These are phyloP conservation scores for Talaromyces adpressus DNA, from an alignment of 495 filamentous ascomycete species.

Conservation along the genomic window DNA sequence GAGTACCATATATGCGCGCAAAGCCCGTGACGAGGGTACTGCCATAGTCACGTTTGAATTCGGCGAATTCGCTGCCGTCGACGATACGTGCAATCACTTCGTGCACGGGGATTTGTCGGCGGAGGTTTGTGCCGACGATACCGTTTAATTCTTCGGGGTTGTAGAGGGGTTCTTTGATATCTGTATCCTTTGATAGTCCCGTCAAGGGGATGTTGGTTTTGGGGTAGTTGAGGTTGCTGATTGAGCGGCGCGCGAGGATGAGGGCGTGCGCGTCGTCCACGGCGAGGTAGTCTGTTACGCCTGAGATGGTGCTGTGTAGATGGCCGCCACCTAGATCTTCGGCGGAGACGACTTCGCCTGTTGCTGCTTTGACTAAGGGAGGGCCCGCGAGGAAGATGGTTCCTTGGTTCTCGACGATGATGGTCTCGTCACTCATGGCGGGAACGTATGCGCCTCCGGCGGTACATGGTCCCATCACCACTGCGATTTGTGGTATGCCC, in stretches of 20 bases:
- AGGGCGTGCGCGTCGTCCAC: slow-evolving; percentile 92
- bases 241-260: slow-evolving; percentile 73
- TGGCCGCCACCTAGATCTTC: slow-evolving; percentile 93
- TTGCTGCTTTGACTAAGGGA: slow-evolving; percentile 93
- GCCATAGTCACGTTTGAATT: slow-evolving; percentile 94
- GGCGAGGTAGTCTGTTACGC: slow-evolving; percentile 95
- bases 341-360: slow-evolving; percentile 85
- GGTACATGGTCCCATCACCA: slow-evolving; percentile 97
- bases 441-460: slow-evolving; percentile 96
- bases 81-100: slow-evolving; percentile 94
- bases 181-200: slow-evolving; percentile 16
- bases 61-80: slow-evolving; percentile 81
- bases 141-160: slow-evolving; percentile 75
- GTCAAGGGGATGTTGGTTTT: slow-evolving; percentile 22
- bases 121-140: slow-evolving; percentile 82
- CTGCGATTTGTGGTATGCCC: slow-evolving; percentile 87
- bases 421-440: slow-evolving; percentile 94
- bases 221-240: slow-evolving; percentile 86
- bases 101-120: slow-evolving; percentile 73
- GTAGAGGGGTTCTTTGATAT: slow-evolving; percentile 68
- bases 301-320: slow-evolving; percentile 82
- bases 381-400: slow-evolving; percentile 96
- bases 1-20: slow-evolving; percentile 81
- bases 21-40: slow-evolving; percentile 90
- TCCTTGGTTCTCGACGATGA: slow-evolving; percentile 91